Conservation (phyloP, 495 filamentous ascomycete species). For the Amphirosellinia nigrospora region DNA sequence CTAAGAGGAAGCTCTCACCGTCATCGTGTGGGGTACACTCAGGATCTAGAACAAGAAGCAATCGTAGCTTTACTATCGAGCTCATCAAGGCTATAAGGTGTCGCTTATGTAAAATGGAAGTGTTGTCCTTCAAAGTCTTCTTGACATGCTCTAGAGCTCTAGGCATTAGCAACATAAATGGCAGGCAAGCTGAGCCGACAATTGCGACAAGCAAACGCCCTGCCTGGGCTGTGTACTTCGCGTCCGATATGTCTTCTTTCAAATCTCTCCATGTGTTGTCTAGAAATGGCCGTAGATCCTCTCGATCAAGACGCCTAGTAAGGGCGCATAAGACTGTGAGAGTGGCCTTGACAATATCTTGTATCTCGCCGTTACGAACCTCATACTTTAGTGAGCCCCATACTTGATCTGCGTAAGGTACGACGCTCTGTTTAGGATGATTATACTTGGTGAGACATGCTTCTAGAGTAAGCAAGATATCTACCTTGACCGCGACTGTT, state of each 20-base stretch:
- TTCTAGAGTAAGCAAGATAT: constrained; percentile 56
- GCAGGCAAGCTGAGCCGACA: constrained; percentile 39
- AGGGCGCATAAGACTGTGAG: constrained; percentile 54
- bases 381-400: constrained; percentile 64
- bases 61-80: constrained; percentile 45
- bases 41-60: constrained; percentile 36
- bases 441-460: constrained; percentile 53
- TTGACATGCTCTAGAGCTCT: constrained; percentile 45
- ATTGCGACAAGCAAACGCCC: constrained; percentile 54
- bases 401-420: constrained; percentile 50
- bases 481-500: constrained; percentile 59
- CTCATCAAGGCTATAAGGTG: constrained; percentile 51
- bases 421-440: constrained; percentile 45
- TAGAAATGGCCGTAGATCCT: constrained; percentile 45
- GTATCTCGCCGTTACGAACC: constrained; percentile 60
- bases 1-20: constrained; percentile 21
- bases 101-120: constrained; percentile 46
- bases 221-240: constrained; percentile 53
- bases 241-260: constrained; percentile 49
- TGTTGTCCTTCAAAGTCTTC: constrained; percentile 47
- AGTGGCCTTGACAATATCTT: constrained; percentile 55
- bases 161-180: constrained; percentile 43
- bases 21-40: constrained; percentile 26
- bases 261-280: constrained; percentile 49
- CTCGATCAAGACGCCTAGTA: constrained; percentile 42